These are phyloP conservation scores for Ceratopteris richardii DNA, from an alignment of 75 land plant species.

Conservation along the genomic window DNA sequence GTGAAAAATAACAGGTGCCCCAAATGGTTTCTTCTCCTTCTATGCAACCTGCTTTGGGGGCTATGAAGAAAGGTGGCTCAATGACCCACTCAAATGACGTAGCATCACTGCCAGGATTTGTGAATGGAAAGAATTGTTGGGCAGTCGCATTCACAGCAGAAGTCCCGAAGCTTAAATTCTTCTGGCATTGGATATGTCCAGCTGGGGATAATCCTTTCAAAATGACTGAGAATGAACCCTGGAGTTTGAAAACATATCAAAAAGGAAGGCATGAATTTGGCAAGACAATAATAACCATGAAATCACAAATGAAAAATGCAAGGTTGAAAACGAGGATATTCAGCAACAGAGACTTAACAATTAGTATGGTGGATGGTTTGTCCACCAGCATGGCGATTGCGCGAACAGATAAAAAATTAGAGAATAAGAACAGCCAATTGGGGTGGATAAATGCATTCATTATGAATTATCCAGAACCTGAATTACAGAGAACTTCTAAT, in stretches of 20 bases:
- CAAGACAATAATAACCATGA: neutral
- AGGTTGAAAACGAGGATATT: no score
- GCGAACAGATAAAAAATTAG: no score
- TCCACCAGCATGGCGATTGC: no score
- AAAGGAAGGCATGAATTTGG: neutral
- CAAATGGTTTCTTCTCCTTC: conserved; percentile 11
- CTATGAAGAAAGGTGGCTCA: conserved; percentile 19
- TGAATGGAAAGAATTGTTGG: conserved; percentile 15
- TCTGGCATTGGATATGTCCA: conserved; percentile 13
- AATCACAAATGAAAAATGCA: neutral
- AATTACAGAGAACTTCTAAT: no score
- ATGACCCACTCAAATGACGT: conserved; percentile 22
- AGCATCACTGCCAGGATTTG: conserved; percentile 14
- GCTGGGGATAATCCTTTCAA: conserved; percentile 21
- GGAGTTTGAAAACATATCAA: neutral
- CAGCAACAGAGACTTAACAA: no score
- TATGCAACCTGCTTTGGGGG: conserved; percentile 14
- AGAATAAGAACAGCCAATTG: no score
- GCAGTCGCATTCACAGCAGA: conserved; percentile 26
- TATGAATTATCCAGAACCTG: neutral
- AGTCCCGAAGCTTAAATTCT: conserved; percentile 14
- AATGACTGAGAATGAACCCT: conserved; percentile 22
- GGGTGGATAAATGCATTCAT: neutral
- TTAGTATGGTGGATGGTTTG: no score
- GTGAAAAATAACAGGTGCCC: conserved; percentile 20